These are phyloP conservation scores for Dioscorea zingiberensis DNA, from an alignment of 106 monocot genomes.

Conservation along the genomic window DNA sequence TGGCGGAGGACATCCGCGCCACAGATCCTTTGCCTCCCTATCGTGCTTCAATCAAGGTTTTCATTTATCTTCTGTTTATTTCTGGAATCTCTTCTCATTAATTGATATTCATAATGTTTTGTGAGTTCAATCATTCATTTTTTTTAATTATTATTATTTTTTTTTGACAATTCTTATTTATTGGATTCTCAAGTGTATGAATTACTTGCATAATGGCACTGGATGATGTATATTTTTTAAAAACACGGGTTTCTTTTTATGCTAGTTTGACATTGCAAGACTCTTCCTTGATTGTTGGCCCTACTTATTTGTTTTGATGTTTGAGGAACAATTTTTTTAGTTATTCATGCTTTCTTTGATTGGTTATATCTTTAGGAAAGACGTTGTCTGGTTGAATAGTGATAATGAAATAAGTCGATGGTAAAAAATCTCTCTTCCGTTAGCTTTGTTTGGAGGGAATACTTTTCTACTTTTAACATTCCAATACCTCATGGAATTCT, in stretches of 20 bases:
- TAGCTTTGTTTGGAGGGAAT: too few species aligned
- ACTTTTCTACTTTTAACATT: too few species aligned
- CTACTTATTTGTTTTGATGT: not conserved
- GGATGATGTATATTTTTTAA: not conserved
- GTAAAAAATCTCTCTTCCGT: too few species aligned
- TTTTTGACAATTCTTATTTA: not conserved
- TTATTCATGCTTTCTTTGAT: too few species aligned
- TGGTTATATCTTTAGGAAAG: too few species aligned
- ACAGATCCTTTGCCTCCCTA: slow-evolving; percentile 87
- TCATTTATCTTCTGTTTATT: not conserved
- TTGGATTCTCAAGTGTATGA: not conserved
- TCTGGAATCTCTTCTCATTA: not conserved
- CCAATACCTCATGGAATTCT: too few species aligned
- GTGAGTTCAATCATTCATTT: too few species aligned
- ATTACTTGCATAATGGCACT: not conserved
- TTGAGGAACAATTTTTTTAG: too few species aligned
- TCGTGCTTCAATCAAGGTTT: slow-evolving; percentile 81
- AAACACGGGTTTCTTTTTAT: not conserved
- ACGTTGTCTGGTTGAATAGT: too few species aligned
- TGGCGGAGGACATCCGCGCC: slow-evolving; percentile 81
- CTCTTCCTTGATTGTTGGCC: not conserved
- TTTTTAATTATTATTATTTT: not conserved
- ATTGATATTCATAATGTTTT: not conserved
- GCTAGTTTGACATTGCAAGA: not conserved
- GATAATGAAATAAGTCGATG: too few species aligned